Base-by-base conservation (phyloP, 2,329 filamentous ascomycete species). In the Clarireedia sp. region DNA sequence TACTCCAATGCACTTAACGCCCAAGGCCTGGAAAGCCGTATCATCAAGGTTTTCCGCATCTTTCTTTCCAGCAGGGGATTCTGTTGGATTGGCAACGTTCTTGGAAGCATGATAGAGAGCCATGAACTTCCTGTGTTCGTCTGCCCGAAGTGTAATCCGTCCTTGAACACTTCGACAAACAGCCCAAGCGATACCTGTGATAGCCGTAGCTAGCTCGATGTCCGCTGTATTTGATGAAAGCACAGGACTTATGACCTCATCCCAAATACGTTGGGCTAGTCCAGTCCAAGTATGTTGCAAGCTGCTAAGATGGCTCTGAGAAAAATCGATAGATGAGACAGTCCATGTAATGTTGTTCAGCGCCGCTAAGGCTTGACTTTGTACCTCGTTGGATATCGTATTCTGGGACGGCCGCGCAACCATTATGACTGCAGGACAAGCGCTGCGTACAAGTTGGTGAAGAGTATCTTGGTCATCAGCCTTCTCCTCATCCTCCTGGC, bases 281-380 rank as follows among this genome's bases (percentile, higher is more conserved):
- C 79, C 76, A 1, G 68, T 67, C 83, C 84, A 87, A 4, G 74
- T 74, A 48, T 69, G 70, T 51, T 74, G 73, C 54, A 86, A 73
- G 55, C 73, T 61, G 5, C 61, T 71, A 3, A 73, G 69, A 65
- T 81, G 81, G n/a, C 71, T 70, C 33, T 79, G 75, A 23, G 75
- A 72, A 63, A 83, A 82, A 68, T 84, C 81, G 61, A 83, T 72
- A 62, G 78, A 78, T 8, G 80, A 82, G 41, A 85, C 73, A 10
- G 82, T 83, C 82, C 84, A 87, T 52, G 83, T 75, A 52, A 86
- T 79, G 69, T 87, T 87, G 72, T 81, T 85, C 57, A 87, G 74
- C 16, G 81, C 77, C 2, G 80, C 78, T 23, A 87, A 70, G 17
- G 83, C 78, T 60, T 78, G 75, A 19, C 69, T 68, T 59, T 79